Evolutionary conservation across 2,329 filamentous ascomycete species (phyloP).

Genomic region (Raffaelea albimanens): DNA sequence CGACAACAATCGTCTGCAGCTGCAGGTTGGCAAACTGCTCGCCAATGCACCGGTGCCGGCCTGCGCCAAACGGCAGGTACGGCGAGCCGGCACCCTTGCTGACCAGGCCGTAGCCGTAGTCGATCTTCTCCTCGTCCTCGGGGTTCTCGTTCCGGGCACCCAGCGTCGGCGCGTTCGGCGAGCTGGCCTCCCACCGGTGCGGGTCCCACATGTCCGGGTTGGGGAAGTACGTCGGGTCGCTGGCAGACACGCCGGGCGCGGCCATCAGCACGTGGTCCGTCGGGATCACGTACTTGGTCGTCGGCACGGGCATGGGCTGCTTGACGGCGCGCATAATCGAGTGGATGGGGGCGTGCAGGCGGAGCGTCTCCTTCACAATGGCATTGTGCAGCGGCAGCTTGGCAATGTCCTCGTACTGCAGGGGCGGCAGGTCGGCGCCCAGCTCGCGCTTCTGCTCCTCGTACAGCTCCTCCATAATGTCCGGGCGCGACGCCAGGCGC

Average conservation of each 20-base stretch:
- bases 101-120: conserved; percentile 89
- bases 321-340: conserved; percentile 91
- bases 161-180: conserved; percentile 41
- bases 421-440: conserved; percentile 62
- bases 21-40: conserved; percentile 95
- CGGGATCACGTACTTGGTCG: conserved; percentile 75
- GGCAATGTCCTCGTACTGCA: conserved; percentile 68
- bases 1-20: conserved; percentile 73
- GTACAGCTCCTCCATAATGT: conserved; percentile 62
- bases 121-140: conserved; percentile 65
- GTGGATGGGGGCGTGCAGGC: conserved; percentile 87
- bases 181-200: conserved; percentile 73
- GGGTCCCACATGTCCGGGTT: conserved; percentile 79
- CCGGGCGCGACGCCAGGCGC: conserved; percentile 59
- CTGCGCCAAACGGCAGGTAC: conserved; percentile 90
- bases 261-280: conserved; percentile 73
- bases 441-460: conserved; percentile 68
- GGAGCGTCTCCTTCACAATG: conserved; percentile 84
- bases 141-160: conserved; percentile 17
- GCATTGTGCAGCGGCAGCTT: conserved; percentile 74
- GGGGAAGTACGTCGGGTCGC: conserved; percentile 67
- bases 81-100: conserved; percentile 84
- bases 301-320: conserved; percentile 72
- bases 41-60: conserved; percentile 87
- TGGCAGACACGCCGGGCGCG: conserved; percentile 72